Base-by-base conservation (phyloP, 352 stramenopile species). In the Aphanomyces stellatus region DNA sequence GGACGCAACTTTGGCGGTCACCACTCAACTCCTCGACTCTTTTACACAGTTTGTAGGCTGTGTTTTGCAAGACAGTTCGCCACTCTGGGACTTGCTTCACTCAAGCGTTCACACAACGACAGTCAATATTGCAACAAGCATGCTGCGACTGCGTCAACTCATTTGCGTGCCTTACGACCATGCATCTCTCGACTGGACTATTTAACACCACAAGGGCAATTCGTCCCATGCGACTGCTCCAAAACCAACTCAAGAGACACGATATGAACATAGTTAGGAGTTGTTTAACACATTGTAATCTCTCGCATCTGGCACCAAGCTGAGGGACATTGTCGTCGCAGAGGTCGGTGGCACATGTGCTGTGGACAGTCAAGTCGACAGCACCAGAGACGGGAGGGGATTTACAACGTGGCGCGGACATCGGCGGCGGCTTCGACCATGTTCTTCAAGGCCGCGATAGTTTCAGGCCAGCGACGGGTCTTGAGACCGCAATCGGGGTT, bases 401-500 rank as follows among this genome's bases (percentile, higher is more conserved):
- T 35, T 64, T 64, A 64, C 51, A 70, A 65, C 8, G 48, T 34
- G 64, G 81, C 84, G 64, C 84, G 82, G 27, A 92, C 84, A 71
- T 88, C 76, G 30, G 70, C 74, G 30, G 84, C 90, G 49, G 87
- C 88, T 62, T 88, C 81, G 27, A 96, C 88, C 84, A 96, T 96
- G 79, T 96, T 94, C 68, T 82, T 77, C 56, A 97, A 76, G 22
- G 87, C 88, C 33, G 76, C 85, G 63, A 96, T 96, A 27, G 87
- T 95, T 72, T 96, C 88, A 17, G 88, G 87, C 91, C 91, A 98
- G 67, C 85, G 90, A 62, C 91, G 88, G 1, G 91, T 97, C 78
- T 98, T 98, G 24, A 98, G 80, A 55, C 91, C 91, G 73, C 90
- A 98, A 75, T 98, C 91, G 19, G 91, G 91, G 81, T 97, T 97